phyloP scores from a whole-genome alignment of 2,329 filamentous ascomycete genomes.

The Aspergillus unguis region DNA sequence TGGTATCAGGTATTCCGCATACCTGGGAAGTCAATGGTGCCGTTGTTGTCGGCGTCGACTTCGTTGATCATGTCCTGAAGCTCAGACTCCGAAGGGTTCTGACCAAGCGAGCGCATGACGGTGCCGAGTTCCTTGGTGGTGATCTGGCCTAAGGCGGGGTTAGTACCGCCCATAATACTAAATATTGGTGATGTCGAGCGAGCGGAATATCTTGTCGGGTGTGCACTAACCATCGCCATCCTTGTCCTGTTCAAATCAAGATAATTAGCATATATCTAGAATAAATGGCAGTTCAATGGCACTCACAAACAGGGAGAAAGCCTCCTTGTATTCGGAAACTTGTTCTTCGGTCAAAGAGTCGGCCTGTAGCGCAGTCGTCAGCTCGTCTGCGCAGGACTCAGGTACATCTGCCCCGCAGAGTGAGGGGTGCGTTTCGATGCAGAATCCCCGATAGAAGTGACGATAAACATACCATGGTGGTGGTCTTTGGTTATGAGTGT shows the following conservation, averaged over 20 bases:
- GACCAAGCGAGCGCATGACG: constrained; percentile 84
- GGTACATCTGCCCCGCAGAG: constrained; percentile 33
- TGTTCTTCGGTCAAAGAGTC: constrained; percentile 99
- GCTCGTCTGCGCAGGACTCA: constrained; percentile 21
- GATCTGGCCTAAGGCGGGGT: constrained; percentile 65
- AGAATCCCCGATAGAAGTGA: constrained; percentile 5
- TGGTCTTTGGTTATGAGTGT: constrained; percentile 8
- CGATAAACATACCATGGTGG: constrained; percentile 32
- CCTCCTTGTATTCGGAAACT: constrained; percentile 99
- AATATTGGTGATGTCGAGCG: too few relatives aligned
- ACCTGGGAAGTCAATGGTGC: constrained; percentile 90
- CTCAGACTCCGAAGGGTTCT: constrained; percentile 87
- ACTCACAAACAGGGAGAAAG: constrained; percentile 99
- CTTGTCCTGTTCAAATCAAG: constrained; percentile 63
- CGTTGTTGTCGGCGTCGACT: constrained; percentile 88
- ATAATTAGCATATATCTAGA: constrained; percentile 17
- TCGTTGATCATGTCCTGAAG: constrained; percentile 94
- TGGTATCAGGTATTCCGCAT: constrained; percentile 32
- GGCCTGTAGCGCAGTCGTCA: constrained; percentile 59
- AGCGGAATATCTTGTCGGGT: neutral
- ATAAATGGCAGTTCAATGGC: neutral
- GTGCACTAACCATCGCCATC: constrained; percentile 78
- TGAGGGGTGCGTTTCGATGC: constrained; percentile 25
- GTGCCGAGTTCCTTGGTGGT: constrained; percentile 88
- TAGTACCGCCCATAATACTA: too few relatives aligned